phyloP scores from a whole-genome alignment of 495 filamentous ascomycete species.

The Penicillium canariense region DNA sequence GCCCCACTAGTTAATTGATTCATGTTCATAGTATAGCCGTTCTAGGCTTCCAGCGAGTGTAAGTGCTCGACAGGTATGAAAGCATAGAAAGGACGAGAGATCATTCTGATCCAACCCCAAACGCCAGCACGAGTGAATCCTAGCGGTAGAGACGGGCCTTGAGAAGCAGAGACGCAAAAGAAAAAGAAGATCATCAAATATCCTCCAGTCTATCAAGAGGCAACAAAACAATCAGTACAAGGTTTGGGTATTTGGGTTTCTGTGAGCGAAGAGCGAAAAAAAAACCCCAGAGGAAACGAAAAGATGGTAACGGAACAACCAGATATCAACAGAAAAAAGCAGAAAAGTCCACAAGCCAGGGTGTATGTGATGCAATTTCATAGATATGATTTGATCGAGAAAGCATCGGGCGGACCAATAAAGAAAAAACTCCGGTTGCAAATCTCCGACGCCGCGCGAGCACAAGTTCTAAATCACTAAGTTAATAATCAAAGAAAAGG shows the following conservation, averaged over 20 bases:
- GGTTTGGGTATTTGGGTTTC: conserved; percentile 24
- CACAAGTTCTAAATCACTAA: conserved; percentile 23
- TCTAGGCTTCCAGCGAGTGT: conserved; percentile 4
- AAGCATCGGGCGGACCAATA: conserved; percentile 1
- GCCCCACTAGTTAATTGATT: conserved; percentile 4
- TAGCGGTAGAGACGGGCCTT: neutral
- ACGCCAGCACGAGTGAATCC: neutral
- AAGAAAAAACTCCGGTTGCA: conserved; percentile 17
- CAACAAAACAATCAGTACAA: conserved; percentile 11
- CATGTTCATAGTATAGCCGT: conserved; percentile 2
- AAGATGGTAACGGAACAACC: neutral
- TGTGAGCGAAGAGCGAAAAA: conserved; percentile 19
- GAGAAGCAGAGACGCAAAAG: neutral
- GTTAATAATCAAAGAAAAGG: neutral
- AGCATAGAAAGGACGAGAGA: neutral
- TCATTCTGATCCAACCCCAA: neutral
- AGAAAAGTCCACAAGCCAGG: conserved; percentile 5
- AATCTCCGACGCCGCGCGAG: conserved; percentile 19
- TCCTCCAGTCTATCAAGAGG: conserved; percentile 20
- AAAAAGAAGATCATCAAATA: neutral
- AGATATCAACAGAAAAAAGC: conserved; percentile 4
- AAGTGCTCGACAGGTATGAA: neutral
- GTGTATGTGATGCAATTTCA: conserved; percentile 25
- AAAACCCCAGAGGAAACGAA: conserved; percentile 9
- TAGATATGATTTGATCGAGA: conserved; percentile 11